A percentile compares a stretch with the other conserved stretches of the same genome.
These are phyloP conservation scores for Phytophthora colocasiae DNA, from an alignment of 352 stramenopile species.

Conservation along the genomic window DNA sequence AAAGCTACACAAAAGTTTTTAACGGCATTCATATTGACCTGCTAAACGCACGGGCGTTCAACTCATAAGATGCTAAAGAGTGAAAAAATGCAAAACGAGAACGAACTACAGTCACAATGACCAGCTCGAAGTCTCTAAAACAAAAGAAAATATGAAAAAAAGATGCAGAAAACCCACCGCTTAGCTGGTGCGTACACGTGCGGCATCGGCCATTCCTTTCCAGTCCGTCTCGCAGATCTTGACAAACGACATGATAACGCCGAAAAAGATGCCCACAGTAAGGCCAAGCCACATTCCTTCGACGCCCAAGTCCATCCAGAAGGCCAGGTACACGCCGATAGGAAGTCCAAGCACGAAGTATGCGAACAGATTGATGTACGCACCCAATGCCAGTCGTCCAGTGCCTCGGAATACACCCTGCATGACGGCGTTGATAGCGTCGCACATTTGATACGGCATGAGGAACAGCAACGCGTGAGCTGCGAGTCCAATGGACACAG, in stretches of 20 bases:
- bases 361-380: constrained; percentile 67
- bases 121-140: constrained; percentile 19
- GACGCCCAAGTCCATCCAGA: constrained; percentile 62
- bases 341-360: constrained; percentile 81
- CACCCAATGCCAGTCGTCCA: constrained; percentile 59
- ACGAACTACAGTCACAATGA: not conserved
- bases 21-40: constrained; percentile 38
- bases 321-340: constrained; percentile 66
- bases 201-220: constrained; percentile 63
- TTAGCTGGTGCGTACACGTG: constrained; percentile 58
- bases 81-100: constrained; percentile 20
- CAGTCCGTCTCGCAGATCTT: constrained; percentile 71
- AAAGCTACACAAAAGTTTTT: not conserved
- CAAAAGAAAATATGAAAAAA: constrained; percentile 15
- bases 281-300: constrained; percentile 81
- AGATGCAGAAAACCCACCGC: not conserved
- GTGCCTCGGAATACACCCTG: constrained; percentile 79
- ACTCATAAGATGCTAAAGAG: constrained; percentile 37
- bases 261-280: constrained; percentile 62
- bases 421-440: constrained; percentile 79
- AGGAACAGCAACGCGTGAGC: constrained; percentile 63
- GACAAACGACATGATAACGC: constrained; percentile 59
- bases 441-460: constrained; percentile 73
- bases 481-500: constrained; percentile 49
- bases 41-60: constrained; percentile 37